Evolutionary conservation across 2,329 filamentous ascomycete species (phyloP), one percentile per base, ranked within the genome.

Genomic region (Colletotrichum sp.): DNA sequence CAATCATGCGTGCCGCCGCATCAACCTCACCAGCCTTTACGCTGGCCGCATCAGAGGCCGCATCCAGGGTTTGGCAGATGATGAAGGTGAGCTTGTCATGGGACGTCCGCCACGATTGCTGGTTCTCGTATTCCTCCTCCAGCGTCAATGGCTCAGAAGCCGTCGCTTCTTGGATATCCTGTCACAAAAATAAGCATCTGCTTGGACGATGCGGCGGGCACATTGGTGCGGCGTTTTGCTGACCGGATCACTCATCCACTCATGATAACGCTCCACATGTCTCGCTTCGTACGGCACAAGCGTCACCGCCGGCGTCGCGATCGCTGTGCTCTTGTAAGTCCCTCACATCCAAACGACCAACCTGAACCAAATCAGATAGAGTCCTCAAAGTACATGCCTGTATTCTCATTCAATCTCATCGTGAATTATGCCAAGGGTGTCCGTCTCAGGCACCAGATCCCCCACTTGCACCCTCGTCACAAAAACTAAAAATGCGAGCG

Each of bases 81-180:
- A 99, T 98, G 80, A 98, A 99, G 0, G 96, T 99, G 77, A 99
- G 85, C 86, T 99, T 99, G 85, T 99, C 96, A 30, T 87, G 85
- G 57, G 97, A 95, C 25, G 87, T 87, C 49, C 96, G 93, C 96
- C 96, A 99, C 78, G 93, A 95, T n/a, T 87, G 86, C 84, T 98
- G 96, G 93, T 98, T 99, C 66, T 92, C 91, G 84, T 97, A 95
- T 87, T 99, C 96, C 82, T 98, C 94, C 1, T 92, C 88, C 0
- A 98, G 88, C 0, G 91, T 93, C 67, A 99, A 89, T 0, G 93
- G 95, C 78, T 98, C 96, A 0, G 96, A 98, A 1, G 96, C 96
- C 0, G 96, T 99, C 70, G 94, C 93, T 84, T 92, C 89, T 86
- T 94, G 96, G 52, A 98, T 94, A 63, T 92, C 90, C 92, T 95